Percentiles rank a stretch among this genome's conserved stretches.
phyloP scores from a whole-genome alignment of 768 basidiomycete genomes.

The Podaxis mareebaensis region DNA sequence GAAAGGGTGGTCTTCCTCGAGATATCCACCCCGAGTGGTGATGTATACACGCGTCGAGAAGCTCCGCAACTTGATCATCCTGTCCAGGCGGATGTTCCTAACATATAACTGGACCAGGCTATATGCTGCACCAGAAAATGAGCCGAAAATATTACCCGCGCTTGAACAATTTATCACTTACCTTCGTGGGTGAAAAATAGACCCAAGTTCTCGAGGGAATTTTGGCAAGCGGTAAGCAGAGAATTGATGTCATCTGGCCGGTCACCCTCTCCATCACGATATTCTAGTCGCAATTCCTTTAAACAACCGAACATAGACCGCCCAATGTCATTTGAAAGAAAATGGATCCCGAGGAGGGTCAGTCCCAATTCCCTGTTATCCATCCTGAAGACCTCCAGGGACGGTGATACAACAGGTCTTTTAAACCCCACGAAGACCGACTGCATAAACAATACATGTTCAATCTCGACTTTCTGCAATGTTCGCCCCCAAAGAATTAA shows the following conservation, averaged over 20 bases:
- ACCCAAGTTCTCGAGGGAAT: constrained; percentile 9
- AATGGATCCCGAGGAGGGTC: constrained; percentile 3
- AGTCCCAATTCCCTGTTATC: constrained; percentile 10
- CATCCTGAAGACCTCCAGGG: constrained; percentile 13
- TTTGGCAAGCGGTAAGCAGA: constrained; percentile 10
- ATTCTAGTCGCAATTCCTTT: constrained; percentile 11
- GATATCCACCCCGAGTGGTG: constrained; percentile 7
- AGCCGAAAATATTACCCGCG: background rate
- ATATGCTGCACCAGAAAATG: constrained; percentile 4
- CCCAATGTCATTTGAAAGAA: constrained; percentile 6
- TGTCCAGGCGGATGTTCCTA: background rate
- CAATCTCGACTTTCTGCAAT: constrained; percentile 8
- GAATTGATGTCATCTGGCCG: constrained; percentile 1
- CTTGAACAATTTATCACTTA: background rate
- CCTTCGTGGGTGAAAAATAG: constrained; percentile 12
- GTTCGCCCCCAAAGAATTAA: constrained; percentile 10
- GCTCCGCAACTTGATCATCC: constrained; percentile 3
- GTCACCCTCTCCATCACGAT: constrained; percentile 1
- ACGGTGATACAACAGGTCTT: constrained; percentile 2
- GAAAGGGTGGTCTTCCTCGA: constrained; percentile 9
- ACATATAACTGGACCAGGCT: background rate
- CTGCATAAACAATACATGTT: constrained; percentile 2
- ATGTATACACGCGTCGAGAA: constrained; percentile 14
- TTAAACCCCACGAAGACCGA: background rate
- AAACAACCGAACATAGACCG: constrained; percentile 1